Base-by-base conservation (phyloP, 1,284 basidiomycete species). In the Leccinum huronense region DNA sequence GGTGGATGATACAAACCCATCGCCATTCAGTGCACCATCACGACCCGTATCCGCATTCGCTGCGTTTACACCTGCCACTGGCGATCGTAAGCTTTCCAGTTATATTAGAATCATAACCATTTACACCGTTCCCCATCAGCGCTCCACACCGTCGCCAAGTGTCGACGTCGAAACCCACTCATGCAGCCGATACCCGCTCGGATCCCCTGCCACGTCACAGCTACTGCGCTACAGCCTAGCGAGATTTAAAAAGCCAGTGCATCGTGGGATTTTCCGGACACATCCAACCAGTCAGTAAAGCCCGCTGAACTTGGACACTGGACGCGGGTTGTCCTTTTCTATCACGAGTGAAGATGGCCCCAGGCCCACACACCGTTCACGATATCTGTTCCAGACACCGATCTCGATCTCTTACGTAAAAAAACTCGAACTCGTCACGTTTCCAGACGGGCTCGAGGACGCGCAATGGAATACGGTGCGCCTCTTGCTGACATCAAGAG, bases 371-470 rank as follows among this genome's bases (percentile, higher is more conserved):
- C 60, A 5, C 67, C 71, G 0, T 80, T 77, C 66, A 67, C 63
- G n/a, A 74, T 79, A 19, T 45, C 72, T 6, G 60, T 80, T 3
- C 55, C 79, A 0, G 78, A 80, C 56, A 58, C 61, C 1, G 66
- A 73, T 7, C 67, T 80, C 23, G 65, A 65, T 1, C 19, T 65
- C 1, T 75, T 80, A 16, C 68, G 61, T 38, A 27, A 62, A 63
- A 11, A 80, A 79, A 59, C 79, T 81, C 14, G 71, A 68, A 3
- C 71, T 77, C 7, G 63, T 71, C 1, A 74, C 71, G 2, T 72
- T 82, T 30, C 81, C 81, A 0, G 77, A 83, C 63, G 81, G 83
- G 63, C 70, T 82, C 33, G 76, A 79, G 7, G 71, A 72, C 7
- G 76, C 73, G 0, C 72, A 68, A 0, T 80, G 79, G 78, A 72